Conservation (phyloP, 2,329 filamentous ascomycete genomes). For the Tolypocladium ovalisporum region DNA sequence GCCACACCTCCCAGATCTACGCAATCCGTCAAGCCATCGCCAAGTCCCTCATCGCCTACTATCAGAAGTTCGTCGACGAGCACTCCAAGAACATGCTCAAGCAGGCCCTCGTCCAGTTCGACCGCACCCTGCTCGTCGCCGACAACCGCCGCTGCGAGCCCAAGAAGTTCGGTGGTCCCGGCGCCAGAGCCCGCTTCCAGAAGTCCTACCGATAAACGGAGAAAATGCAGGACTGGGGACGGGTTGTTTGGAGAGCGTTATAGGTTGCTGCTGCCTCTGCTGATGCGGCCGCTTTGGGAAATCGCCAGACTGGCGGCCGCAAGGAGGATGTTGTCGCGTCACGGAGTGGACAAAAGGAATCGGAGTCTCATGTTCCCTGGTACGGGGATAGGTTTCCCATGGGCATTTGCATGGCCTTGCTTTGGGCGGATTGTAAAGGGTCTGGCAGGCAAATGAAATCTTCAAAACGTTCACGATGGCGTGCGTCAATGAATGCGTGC, state of each 20-base stretch:
- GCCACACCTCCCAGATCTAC: constrained; percentile 95
- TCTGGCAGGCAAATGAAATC: constrained; percentile 41
- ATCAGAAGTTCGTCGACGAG: constrained; percentile 99
- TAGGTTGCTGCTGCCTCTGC: neutral
- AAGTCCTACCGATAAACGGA: constrained; percentile 91
- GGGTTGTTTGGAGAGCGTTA: constrained; percentile 1
- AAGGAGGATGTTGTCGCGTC: constrained; percentile 11
- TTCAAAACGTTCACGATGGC: constrained; percentile 26
- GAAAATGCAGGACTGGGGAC: neutral
- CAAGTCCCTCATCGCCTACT: constrained; percentile 72
- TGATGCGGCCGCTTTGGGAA: constrained; percentile 8
- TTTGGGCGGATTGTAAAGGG: constrained; percentile 37
- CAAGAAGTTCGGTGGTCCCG: constrained; percentile 94
- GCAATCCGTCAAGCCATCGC: constrained; percentile 98
- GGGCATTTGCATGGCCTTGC: constrained; percentile 42
- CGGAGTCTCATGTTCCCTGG: constrained; percentile 28
- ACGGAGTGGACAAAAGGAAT: constrained; percentile 20
- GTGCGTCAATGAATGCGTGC: constrained; percentile 8
- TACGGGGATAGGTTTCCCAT: constrained; percentile 28
- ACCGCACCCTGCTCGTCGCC: constrained; percentile 94
- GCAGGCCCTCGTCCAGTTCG: constrained; percentile 91
- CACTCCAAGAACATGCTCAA: constrained; percentile 99
- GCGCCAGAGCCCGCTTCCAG: constrained; percentile 94
- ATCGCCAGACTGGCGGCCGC: constrained; percentile 6
- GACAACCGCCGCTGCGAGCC: constrained; percentile 99